These are phyloP conservation scores for Quercus robur DNA, from an alignment of 306 rosid genomes.

Conservation along the genomic window DNA sequence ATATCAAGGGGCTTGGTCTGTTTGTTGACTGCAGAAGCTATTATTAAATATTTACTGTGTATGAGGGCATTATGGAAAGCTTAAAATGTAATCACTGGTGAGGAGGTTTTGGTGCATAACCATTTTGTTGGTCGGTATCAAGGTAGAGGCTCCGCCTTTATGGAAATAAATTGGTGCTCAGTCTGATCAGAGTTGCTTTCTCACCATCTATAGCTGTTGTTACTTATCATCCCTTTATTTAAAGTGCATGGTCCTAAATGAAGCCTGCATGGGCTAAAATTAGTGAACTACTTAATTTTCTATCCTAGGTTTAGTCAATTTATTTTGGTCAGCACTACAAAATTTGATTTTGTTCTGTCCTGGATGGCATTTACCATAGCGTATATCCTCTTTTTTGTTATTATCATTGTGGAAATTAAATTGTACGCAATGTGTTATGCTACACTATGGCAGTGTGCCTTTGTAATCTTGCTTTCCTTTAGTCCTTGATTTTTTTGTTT, in stretches of 20 bases:
- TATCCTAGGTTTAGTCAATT: background rate
- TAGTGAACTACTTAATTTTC: background rate
- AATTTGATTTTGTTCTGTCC: background rate
- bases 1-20: too few relatives aligned
- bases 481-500: background rate
- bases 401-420: background rate
- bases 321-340: background rate
- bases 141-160: too few relatives aligned
- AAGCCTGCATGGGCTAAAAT: background rate
- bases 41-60: too few relatives aligned
- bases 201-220: background rate
- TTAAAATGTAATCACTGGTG: too few relatives aligned
- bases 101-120: too few relatives aligned
- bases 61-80: too few relatives aligned
- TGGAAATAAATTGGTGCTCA: too few relatives aligned
- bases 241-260: background rate
- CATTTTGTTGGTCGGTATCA: too few relatives aligned
- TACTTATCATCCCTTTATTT: background rate
- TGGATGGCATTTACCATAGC: background rate
- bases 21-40: too few relatives aligned
- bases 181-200: too few relatives aligned
- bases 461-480: background rate
- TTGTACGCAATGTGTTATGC: background rate
- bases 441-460: background rate
- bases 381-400: background rate